Evolutionary conservation across 192 early-diverging fungal species (phyloP), one percentile per base, ranked within the genome.

Genomic region (Obelidium mucronatum): DNA sequence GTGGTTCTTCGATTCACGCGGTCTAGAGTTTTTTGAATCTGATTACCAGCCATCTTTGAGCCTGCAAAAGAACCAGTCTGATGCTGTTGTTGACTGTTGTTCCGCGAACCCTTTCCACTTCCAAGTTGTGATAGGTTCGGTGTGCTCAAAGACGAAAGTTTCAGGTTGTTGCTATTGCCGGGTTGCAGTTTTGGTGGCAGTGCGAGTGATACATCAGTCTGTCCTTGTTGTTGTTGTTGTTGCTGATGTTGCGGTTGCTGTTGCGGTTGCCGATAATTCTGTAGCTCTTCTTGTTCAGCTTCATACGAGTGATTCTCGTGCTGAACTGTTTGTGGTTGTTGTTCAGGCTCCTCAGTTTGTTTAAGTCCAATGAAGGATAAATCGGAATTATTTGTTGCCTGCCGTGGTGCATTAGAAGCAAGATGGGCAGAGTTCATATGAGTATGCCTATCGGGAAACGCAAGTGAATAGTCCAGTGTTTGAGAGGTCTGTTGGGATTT

Each of bases 391-490:
- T 58, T 58, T 24, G 8, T 58, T 26, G 55, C 55, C 26, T 11
- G 24, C 22, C 48, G 48, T 51, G 48, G 48, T 51, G 48, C 22
- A 22, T 51, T 51, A 13, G 48, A 22, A 51, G 8, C 48, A 51
- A 51, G 48, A 51, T 51, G 48, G n/a, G 24, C 58, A 26, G 58
- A 33, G 0, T 13, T 24, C 24, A 19, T 8, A 13, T 60, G 62
- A 64, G 26, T 64, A 24, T 35, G 37, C 37, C 34, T 48, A 36
- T 42, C 36, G 24, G 69, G 69, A 33, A 72, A 36, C 8, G 69
- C 69, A 6, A 72, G 54, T 13, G 69, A 75, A 31, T 65, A 75
- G 37, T 66, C 73, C 30, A 66, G 61, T 24, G 62, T 33, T 65
- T 75, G 60, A 34, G 60, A 65, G 19, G n/a, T 54, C 63, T 75